Evolutionary conservation across 2,329 filamentous ascomycete species (phyloP).

Genomic region (Penicillium sp.): DNA sequence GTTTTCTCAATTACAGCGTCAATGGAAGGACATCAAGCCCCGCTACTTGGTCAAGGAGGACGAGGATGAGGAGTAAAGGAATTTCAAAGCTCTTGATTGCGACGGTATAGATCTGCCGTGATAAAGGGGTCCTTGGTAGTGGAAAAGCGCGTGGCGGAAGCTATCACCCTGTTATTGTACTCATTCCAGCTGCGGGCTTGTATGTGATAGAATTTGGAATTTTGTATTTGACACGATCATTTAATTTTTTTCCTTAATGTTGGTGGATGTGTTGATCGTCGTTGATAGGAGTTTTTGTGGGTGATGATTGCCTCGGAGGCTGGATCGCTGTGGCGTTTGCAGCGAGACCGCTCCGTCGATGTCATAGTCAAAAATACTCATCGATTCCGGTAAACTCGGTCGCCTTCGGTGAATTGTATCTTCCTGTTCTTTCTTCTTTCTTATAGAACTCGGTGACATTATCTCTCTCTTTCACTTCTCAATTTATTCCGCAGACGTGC

Average conservation of each 20-base stretch:
- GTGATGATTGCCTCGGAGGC: conserved; percentile 19
- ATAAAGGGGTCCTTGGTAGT: conserved; percentile 26
- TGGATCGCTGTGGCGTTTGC: conserved; percentile 32
- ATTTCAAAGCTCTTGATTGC: conserved; percentile 10
- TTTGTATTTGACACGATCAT: conserved; percentile 30
- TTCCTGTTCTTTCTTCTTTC: neutral
- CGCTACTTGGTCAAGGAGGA: conserved; percentile 77
- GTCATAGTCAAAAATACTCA: conserved; percentile 33
- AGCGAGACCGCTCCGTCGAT: conserved; percentile 34
- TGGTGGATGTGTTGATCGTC: neutral
- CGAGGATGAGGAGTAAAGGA: conserved; percentile 59
- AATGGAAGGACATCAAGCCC: conserved; percentile 99
- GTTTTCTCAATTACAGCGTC: conserved; percentile 66
- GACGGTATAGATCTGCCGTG: conserved; percentile 23
- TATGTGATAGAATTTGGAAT: conserved; percentile 36
- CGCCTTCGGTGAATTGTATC: conserved; percentile 10
- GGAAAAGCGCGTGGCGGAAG: conserved; percentile 27
- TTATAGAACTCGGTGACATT: neutral
- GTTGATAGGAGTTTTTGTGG: neutral
- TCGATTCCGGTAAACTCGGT: conserved; percentile 10
- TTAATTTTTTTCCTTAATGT: neutral
- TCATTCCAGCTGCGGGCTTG: conserved; percentile 31
- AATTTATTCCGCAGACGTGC: conserved; percentile 17
- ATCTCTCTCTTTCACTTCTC: neutral
- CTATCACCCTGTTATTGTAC: conserved; percentile 30